A percentile compares a stretch with the other conserved stretches of the same genome.
Conservation (phyloP, 257 asterid species). For the Solanum chilense region DNA sequence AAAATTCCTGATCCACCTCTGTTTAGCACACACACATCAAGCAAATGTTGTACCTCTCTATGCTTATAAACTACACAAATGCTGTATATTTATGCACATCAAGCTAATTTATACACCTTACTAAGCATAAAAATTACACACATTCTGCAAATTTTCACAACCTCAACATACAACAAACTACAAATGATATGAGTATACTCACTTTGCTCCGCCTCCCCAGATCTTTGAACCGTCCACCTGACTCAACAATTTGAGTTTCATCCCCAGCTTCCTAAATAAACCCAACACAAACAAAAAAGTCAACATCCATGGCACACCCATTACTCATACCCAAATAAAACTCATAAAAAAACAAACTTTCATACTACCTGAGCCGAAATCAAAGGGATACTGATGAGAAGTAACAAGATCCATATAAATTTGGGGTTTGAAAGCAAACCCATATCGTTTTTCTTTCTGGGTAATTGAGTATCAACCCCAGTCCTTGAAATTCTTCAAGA, state of each 20-base stretch:
- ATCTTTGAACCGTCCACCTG: slow-evolving; percentile 23
- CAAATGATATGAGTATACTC: slow-evolving; percentile 7
- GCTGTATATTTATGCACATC: neutral
- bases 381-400: neutral
- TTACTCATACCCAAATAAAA: neutral
- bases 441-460: neutral
- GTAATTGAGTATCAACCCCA: neutral
- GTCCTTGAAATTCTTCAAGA: neutral
- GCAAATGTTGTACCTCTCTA: neutral
- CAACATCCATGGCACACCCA: neutral
- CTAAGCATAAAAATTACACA: neutral
- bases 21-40: neutral
- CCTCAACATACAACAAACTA: neutral
- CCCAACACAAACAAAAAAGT: neutral
- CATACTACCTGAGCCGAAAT: slow-evolving; percentile 18
- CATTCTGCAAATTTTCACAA: neutral
- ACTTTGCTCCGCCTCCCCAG: slow-evolving; percentile 75
- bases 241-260: slow-evolving; percentile 35
- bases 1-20: neutral
- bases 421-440: neutral
- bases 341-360: neutral
- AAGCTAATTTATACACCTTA: neutral
- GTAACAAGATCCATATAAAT: neutral
- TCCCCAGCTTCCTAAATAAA: slow-evolving; percentile 3
- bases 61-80: neutral